Evolutionary conservation across 148 eudicot genomes (phyloP).

Genomic region (Mesembryanthemum crystallinum): DNA sequence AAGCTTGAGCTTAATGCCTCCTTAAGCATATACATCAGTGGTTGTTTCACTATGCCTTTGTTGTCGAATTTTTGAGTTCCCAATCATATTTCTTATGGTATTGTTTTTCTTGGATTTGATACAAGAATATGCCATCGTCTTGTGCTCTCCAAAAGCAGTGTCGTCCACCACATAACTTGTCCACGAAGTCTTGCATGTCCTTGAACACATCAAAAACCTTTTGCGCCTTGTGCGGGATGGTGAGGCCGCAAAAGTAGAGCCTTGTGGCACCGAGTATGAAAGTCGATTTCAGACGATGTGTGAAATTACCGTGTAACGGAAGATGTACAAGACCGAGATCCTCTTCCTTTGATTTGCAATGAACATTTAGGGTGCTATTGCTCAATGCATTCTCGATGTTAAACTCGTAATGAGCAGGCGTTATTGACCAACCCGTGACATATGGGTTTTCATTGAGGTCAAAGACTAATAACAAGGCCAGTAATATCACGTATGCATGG

Average conservation of each 20-base stretch:
- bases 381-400: neutral
- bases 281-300: neutral
- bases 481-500: neutral
- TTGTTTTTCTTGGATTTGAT: neutral
- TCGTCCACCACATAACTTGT: slow-evolving; percentile 4
- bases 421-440: slow-evolving; percentile 1
- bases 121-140: slow-evolving; percentile 9
- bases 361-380: no score
- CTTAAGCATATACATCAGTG: no score
- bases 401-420: neutral
- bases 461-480: neutral
- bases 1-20: no score
- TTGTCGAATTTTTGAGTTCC: neutral
- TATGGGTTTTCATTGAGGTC: neutral
- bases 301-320: neutral
- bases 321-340: neutral
- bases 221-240: neutral
- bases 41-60: no score
- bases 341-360: neutral
- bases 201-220: neutral
- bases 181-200: neutral
- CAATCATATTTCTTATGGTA: neutral
- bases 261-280: neutral
- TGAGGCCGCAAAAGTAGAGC: neutral
- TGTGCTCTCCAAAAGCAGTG: slow-evolving; percentile 13